Evolutionary conservation across 805 yeast genomes (phyloP).

Genomic region (Maudiozyma turicensis): DNA sequence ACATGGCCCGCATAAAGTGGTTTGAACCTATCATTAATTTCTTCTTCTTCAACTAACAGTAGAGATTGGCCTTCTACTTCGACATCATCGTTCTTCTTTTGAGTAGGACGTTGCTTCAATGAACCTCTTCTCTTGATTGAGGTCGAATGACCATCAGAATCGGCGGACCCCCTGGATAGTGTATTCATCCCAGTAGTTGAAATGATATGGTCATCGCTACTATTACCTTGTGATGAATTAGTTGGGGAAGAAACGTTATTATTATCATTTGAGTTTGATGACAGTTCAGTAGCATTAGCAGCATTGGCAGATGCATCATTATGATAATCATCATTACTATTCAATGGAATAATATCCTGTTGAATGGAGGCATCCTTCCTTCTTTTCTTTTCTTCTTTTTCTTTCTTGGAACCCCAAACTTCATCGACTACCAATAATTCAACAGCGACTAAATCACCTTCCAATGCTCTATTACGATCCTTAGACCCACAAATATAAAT

Average conservation of each 20-base stretch:
- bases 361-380: constrained; percentile 51
- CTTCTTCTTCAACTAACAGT: constrained; percentile 87
- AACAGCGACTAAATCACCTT: constrained; percentile 93
- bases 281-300: constrained; percentile 8
- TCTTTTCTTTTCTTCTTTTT: constrained; percentile 94
- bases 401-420: constrained; percentile 94
- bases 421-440: constrained; percentile 92
- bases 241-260: constrained; percentile 6
- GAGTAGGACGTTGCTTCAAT: constrained; percentile 88
- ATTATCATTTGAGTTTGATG: constrained; percentile 1
- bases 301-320: constrained; percentile 64
- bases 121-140: constrained; percentile 68
- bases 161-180: constrained; percentile 11
- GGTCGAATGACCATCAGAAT: constrained; percentile 29
- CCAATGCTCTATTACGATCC: constrained; percentile 94
- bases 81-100: constrained; percentile 95
- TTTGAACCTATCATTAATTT: constrained; percentile 81
- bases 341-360: constrained; percentile 33
- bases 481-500: constrained; percentile 96
- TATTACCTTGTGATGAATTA: constrained; percentile 6
- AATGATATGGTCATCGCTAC: constrained; percentile 11
- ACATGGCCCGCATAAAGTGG: constrained; percentile 97
- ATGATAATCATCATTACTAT: constrained; percentile 55
- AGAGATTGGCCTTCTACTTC: constrained; percentile 97
- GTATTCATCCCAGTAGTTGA: neutral